A percentile compares a stretch with the other conserved stretches of the same genome.
These are phyloP conservation scores for Sarocladium brachiariae DNA, from an alignment of 2,329 filamentous ascomycete species.

Conservation along the genomic window DNA sequence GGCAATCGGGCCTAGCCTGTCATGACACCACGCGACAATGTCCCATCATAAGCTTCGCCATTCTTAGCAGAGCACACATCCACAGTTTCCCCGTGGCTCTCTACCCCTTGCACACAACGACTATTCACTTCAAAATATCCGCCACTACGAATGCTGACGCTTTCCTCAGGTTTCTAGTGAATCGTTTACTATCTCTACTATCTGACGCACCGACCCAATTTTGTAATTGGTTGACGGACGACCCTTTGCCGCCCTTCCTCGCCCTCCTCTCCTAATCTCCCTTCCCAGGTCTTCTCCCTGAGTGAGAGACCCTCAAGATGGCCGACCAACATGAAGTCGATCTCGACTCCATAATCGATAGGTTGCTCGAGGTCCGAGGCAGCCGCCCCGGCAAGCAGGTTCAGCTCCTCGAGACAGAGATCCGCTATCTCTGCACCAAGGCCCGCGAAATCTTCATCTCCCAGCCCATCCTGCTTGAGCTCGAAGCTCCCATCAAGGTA, in stretches of 20 bases:
- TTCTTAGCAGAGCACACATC: not conserved
- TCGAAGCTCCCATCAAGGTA: conserved; percentile 99
- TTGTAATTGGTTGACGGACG: not conserved
- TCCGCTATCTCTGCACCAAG: conserved; percentile 96
- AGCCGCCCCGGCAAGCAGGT: conserved; percentile 98
- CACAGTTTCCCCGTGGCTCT: too few relatives aligned
- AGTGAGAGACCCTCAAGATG: conserved; percentile 39
- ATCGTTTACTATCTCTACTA: not conserved
- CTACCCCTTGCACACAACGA: not conserved
- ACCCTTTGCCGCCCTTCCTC: not conserved
- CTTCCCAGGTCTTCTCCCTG: conserved; percentile 8
- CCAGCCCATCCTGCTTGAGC: conserved; percentile 93
- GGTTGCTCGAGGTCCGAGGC: conserved; percentile 93
- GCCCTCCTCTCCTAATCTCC: not conserved
- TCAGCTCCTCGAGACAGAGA: conserved; percentile 91
- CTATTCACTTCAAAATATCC: not conserved
- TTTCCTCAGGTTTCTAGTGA: not conserved
- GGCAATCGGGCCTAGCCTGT: not conserved
- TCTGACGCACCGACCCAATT: not conserved
- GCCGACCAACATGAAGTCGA: conserved; percentile 80
- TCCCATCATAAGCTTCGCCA: not conserved
- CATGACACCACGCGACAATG: not conserved
- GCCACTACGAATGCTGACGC: not conserved
- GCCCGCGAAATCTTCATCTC: conserved; percentile 99
- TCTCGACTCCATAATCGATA: conserved; percentile 98